phyloP scores from a whole-genome alignment of 148 eudicot genomes.

The Rhododendron ferrugineum region DNA sequence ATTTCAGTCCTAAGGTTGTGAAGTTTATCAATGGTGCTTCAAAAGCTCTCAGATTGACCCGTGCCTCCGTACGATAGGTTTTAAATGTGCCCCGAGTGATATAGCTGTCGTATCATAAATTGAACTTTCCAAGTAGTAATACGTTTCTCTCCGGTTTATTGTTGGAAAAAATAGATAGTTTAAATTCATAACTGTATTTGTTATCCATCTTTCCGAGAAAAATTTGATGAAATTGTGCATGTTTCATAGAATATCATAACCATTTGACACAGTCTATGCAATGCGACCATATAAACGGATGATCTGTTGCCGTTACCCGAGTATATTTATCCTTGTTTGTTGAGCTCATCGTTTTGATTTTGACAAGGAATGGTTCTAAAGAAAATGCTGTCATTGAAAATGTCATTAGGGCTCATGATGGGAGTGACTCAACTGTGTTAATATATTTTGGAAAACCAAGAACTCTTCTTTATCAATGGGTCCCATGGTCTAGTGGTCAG shows the following conservation, averaged over 20 bases:
- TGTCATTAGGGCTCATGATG: neutral
- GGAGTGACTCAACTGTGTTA: neutral
- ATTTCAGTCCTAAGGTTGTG: neutral
- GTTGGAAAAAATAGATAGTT: neutral
- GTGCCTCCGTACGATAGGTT: neutral
- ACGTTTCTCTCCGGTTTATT: neutral
- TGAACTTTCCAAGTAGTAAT: neutral
- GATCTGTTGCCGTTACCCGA: neutral
- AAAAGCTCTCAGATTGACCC: neutral
- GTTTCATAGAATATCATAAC: neutral
- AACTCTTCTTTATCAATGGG: neutral
- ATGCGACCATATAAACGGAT: neutral
- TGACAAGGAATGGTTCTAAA: neutral
- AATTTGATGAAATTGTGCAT: neutral
- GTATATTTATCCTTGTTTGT: neutral
- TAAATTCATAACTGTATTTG: neutral
- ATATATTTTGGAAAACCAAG: neutral
- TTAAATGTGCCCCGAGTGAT: neutral
- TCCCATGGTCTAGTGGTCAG: slow-evolving; percentile 74
- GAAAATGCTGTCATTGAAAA: neutral
- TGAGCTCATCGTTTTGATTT: neutral
- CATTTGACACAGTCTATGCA: neutral
- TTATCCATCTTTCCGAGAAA: neutral
- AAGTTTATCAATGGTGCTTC: neutral
- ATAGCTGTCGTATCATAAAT: neutral